Evolutionary conservation across 2,329 filamentous ascomycete genomes (phyloP), one percentile per base, ranked within the genome.

Genomic region (Orbilia javanica): DNA sequence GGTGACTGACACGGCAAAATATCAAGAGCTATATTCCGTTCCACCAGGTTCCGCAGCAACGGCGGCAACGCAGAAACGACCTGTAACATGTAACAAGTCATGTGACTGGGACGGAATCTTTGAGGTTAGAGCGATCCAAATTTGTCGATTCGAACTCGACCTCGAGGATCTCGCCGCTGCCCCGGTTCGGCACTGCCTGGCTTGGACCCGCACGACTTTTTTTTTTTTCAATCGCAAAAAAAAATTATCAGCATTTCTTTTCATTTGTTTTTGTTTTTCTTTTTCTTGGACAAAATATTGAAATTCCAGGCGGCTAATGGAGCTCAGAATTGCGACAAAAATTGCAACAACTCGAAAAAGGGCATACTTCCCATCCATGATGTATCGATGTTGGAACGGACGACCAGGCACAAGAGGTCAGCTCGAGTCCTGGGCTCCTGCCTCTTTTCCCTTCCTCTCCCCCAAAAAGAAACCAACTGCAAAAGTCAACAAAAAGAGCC

Each of bases 261-360:
- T 55, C 34, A 13, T 55, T 44, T n/a, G 6, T 10, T 39, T 64
- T 55, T 27, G 20, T 66, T 66, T 74, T 48, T 73, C 67, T 67
- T 60, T 48, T 48, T 31, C 50, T 6, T 44, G 18, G 42, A 44
- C 4, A 46, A 11, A 27, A 53, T 74, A 67, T 74, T 31, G 31
- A 31, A 74, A 62, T 74, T 67, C 60, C 53, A 48, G 70, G 70
- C 70, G 70, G 70, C 70, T 74, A 67, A 64, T 62, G 55, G 70
- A 74, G 70, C 63, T 74, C 52, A 48, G 53, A 55, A 74, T 68
- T 74, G 70, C 63, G 62, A 67, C 63, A 46, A 63, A 74, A 68
- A 63, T 67, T 74, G 63, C 70, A 74, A 74, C 70, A 74, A 62
- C 63, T 46, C 63, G 11, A 74, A 62, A 67, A 29, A 39, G 44